phyloP scores from a whole-genome alignment of 163 green algal genomes.

The Scenedesmus sp. region DNA sequence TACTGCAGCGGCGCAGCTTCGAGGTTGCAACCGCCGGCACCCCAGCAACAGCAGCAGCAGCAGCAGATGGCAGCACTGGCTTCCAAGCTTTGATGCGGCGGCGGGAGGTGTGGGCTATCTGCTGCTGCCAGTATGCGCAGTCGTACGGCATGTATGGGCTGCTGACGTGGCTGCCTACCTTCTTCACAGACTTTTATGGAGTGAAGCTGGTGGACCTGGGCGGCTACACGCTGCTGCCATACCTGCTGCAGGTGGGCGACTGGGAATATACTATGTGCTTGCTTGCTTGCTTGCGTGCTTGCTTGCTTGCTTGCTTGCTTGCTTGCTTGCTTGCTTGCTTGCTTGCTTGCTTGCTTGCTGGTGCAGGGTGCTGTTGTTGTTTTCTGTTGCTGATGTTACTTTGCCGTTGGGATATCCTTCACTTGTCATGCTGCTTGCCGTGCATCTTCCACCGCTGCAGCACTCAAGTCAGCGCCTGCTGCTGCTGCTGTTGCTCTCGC shows the following conservation, averaged over 20 bases:
- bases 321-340: no score
- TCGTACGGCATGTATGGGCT: slow-evolving; percentile 83
- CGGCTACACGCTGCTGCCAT: slow-evolving; percentile 77
- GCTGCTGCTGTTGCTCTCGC: slow-evolving; percentile 3
- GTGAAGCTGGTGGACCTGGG: slow-evolving; percentile 73
- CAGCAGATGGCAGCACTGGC: slow-evolving; percentile 22
- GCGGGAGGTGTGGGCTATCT: slow-evolving; percentile 85
- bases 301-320: neutral
- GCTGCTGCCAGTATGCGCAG: slow-evolving; percentile 78
- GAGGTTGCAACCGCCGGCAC: slow-evolving; percentile 9
- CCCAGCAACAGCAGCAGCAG: slow-evolving; percentile 10
- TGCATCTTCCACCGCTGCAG: slow-evolving; percentile 15
- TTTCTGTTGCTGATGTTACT: neutral
- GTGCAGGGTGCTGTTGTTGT: no score
- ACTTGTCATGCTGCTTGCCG: neutral
- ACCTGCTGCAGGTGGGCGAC: slow-evolving; percentile 68
- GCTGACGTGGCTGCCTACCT: slow-evolving; percentile 89
- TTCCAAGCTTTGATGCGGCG: slow-evolving; percentile 67
- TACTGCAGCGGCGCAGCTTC: slow-evolving; percentile 11
- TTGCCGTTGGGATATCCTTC: neutral
- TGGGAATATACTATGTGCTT: neutral
- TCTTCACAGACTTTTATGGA: slow-evolving; percentile 74
- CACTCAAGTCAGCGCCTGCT: neutral
- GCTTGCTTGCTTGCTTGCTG: no score
- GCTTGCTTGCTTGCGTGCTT: neutral